A percentile compares a stretch with the other conserved stretches of the same genome.
These are phyloP conservation scores for Talaromyces rugulosus DNA, from an alignment of 2,329 filamentous ascomycete genomes.

Conservation along the genomic window DNA sequence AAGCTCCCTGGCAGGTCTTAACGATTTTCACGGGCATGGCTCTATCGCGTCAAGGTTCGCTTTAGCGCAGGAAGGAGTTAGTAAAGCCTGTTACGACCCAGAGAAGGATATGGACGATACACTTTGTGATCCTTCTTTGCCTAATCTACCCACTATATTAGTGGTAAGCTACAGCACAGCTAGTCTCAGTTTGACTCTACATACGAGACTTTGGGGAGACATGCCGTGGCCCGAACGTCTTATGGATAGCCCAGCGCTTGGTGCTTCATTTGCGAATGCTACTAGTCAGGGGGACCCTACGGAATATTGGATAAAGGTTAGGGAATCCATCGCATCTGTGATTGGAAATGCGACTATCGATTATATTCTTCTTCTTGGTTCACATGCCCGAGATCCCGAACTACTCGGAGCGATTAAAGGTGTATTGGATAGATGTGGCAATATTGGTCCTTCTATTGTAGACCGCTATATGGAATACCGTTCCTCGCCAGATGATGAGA, in stretches of 20 bases:
- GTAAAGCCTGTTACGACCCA: background rate
- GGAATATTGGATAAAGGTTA: constrained; percentile 3
- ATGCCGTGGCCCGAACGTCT: constrained; percentile 1
- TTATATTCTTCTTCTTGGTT: constrained; percentile 10
- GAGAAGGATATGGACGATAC: background rate
- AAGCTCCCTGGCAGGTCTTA: background rate
- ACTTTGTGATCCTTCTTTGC: background rate
- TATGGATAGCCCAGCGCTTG: constrained; percentile 1
- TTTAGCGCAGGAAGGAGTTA: background rate
- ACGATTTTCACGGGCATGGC: background rate
- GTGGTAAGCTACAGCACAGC: constrained; percentile 11
- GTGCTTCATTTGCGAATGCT: background rate
- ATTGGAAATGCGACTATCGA: constrained; percentile 5
- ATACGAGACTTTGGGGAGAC: background rate
- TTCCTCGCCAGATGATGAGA: background rate
- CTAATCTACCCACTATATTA: background rate
- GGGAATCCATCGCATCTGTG: constrained; percentile 1
- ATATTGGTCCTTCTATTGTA: constrained; percentile 1
- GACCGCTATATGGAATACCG: background rate
- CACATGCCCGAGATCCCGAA: constrained; percentile 1
- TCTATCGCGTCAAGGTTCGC: background rate
- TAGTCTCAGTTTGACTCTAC: constrained; percentile 10
- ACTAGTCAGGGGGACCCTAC: background rate
- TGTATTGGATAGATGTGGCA: background rate
- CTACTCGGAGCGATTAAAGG: constrained; percentile 3